A percentile compares a stretch with the other conserved stretches of the same genome.
phyloP scores from a whole-genome alignment of 192 early-diverging fungal species.

The Chytriomyces sp. region DNA sequence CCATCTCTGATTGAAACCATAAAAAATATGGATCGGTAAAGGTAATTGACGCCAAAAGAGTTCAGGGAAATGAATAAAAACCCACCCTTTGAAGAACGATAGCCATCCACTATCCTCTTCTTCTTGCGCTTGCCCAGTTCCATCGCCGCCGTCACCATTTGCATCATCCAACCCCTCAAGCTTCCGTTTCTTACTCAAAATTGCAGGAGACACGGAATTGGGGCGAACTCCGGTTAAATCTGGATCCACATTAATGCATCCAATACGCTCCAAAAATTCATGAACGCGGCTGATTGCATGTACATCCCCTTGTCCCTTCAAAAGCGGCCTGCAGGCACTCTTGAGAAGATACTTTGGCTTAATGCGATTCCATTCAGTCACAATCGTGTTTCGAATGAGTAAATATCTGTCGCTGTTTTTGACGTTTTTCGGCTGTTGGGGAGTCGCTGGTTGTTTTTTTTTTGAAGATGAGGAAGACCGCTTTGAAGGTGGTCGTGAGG shows the following conservation, averaged over 20 bases:
- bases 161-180: neutral
- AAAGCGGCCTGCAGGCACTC: conserved; percentile 71
- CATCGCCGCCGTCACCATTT: neutral
- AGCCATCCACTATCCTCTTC: conserved; percentile 32
- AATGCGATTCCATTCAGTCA: conserved; percentile 72
- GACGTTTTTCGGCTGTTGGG: conserved; percentile 45
- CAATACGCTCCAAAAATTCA: conserved; percentile 75
- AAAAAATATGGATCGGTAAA: too few species aligned
- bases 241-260: conserved; percentile 75
- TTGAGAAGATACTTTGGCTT: conserved; percentile 80
- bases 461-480: conserved; percentile 46
- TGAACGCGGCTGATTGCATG: conserved; percentile 91
- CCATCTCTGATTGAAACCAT: neutral
- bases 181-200: neutral
- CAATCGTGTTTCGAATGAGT: conserved; percentile 85
- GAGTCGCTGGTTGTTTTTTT: conserved; percentile 18
- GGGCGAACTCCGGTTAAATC: conserved; percentile 3
- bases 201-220: neutral
- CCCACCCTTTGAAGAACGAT: conserved; percentile 13
- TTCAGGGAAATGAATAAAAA: neutral
- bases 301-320: conserved; percentile 88
- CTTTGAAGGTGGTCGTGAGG: conserved; percentile 13
- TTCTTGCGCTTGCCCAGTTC: neutral
- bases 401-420: conserved; percentile 89
- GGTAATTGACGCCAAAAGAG: too few species aligned